phyloP scores from a whole-genome alignment of 2,329 filamentous ascomycete genomes.

The Colletotrichum sp. region DNA sequence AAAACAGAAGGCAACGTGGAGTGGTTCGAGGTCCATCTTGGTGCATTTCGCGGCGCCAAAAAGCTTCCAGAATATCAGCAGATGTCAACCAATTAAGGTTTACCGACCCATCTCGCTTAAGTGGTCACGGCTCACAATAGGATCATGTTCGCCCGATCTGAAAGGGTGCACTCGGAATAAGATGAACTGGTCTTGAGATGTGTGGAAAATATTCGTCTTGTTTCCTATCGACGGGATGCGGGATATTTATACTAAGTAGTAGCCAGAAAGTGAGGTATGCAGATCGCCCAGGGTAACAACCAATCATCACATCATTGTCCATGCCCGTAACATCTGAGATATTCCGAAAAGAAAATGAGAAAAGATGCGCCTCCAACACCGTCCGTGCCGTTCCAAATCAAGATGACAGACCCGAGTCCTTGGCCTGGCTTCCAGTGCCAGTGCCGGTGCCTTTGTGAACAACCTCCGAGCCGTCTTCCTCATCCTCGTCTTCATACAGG shows the following conservation, averaged over 20 bases:
- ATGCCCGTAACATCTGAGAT: slow-evolving; percentile 3
- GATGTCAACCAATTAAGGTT: background rate
- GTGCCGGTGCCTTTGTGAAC: slow-evolving; percentile 18
- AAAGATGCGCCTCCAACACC: background rate
- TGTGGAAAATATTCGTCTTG: background rate
- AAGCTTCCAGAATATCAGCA: background rate
- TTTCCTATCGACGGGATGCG: slow-evolving; percentile 1
- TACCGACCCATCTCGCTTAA: background rate
- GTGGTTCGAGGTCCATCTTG: background rate
- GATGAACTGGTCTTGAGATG: background rate
- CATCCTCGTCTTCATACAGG: slow-evolving; percentile 20
- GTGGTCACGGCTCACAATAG: background rate
- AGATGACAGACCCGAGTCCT: slow-evolving; percentile 18
- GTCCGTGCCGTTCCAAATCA: background rate
- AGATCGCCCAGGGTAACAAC: slow-evolving; percentile 7
- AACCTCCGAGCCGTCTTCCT: slow-evolving; percentile 13
- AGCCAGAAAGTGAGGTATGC: slow-evolving; percentile 11
- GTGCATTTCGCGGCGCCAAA: background rate
- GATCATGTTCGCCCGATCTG: background rate
- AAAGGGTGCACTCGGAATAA: background rate
- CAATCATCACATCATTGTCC: slow-evolving; percentile 18
- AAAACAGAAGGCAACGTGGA: background rate
- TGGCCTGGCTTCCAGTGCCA: slow-evolving; percentile 17
- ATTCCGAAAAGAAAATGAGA: background rate
- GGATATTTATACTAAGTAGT: background rate